phyloP scores from a whole-genome alignment of 306 rosid genomes.

The Vigna nakashimae region DNA sequence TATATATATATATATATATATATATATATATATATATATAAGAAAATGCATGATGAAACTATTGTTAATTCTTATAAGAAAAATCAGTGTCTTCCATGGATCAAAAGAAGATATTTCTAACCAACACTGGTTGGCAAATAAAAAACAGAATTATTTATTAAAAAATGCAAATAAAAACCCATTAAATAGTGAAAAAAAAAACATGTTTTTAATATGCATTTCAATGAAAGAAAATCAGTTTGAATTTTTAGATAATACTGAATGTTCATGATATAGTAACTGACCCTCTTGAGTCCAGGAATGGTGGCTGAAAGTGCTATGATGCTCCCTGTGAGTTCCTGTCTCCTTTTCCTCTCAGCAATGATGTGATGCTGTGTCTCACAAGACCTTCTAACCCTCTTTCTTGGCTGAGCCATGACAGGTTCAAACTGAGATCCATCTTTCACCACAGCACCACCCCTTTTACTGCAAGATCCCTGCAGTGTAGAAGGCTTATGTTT shows the following conservation, averaged over 20 bases:
- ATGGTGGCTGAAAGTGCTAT: neutral
- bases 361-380: slow-evolving; percentile 26
- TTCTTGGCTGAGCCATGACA: neutral
- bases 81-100: no score
- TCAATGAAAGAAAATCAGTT: no score
- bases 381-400: slow-evolving; percentile 4
- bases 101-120: no score
- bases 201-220: no score
- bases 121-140: no score
- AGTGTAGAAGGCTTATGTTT: neutral
- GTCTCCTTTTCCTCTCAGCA: slow-evolving; percentile 27
- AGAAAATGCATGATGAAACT: neutral
- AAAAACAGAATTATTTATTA: no score
- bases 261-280: neutral
- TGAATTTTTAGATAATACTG: no score
- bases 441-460: neutral
- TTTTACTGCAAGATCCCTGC: slow-evolving; percentile 4
- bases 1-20: no score
- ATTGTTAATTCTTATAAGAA: no score
- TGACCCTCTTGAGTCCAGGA: slow-evolving; percentile 16
- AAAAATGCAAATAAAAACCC: no score
- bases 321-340: neutral
- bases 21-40: no score
- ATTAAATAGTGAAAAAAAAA: no score
- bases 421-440: slow-evolving; percentile 4